These are phyloP conservation scores for Hippophae rhamnoides DNA, from an alignment of 306 rosid species.

Conservation along the genomic window DNA sequence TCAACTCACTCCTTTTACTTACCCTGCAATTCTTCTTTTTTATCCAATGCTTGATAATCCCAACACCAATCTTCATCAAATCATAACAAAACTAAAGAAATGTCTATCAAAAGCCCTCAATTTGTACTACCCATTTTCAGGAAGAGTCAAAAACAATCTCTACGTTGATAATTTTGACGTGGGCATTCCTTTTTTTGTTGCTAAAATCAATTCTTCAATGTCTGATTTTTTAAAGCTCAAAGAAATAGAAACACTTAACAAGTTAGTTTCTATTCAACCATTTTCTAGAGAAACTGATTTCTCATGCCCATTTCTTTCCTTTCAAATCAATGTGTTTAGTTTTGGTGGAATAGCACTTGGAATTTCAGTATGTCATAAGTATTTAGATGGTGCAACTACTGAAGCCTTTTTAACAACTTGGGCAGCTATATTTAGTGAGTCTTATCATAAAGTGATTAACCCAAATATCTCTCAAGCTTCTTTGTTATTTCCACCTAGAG, in stretches of 20 bases:
- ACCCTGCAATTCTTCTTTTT: constrained; percentile 4
- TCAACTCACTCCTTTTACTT: constrained; percentile 15
- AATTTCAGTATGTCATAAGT: constrained; percentile 28
- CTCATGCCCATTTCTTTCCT: constrained; percentile 10
- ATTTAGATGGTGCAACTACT: constrained; percentile 25
- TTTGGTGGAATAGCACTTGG: constrained; percentile 44
- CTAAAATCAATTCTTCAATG: constrained; percentile 19
- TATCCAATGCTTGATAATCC: constrained; percentile 1
- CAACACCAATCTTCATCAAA: background rate
- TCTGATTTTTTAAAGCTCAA: constrained; percentile 26
- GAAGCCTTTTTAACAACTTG: constrained; percentile 25
- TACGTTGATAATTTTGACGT: constrained; percentile 31
- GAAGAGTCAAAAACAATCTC: constrained; percentile 19
- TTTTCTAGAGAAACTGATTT: constrained; percentile 8
- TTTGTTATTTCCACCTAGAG: constrained; percentile 25
- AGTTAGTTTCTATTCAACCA: constrained; percentile 30
- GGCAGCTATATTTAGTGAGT: constrained; percentile 19
- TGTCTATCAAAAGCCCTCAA: constrained; percentile 35
- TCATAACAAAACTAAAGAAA: constrained; percentile 1
- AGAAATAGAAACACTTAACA: constrained; percentile 20
- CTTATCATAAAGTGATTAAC: background rate
- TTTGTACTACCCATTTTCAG: constrained; percentile 39
- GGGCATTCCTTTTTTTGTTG: constrained; percentile 29
- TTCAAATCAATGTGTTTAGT: constrained; percentile 29
- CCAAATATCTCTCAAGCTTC: constrained; percentile 25